phyloP scores from a whole-genome alignment of 306 rosid species.

The Hippophae gyantsensis region DNA sequence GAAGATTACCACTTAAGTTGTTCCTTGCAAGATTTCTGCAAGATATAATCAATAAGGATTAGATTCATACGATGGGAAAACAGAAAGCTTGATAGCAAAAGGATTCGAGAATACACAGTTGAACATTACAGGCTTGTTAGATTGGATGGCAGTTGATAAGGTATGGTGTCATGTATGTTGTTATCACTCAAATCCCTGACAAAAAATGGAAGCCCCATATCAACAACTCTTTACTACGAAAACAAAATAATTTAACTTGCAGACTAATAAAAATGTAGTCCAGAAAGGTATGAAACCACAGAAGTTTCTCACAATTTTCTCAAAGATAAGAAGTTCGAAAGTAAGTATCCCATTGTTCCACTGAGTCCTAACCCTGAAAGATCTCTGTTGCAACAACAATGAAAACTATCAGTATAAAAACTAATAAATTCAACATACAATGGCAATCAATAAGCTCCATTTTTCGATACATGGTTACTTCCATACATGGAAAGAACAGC shows the following conservation, averaged over 20 bases:
- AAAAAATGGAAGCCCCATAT: conserved; percentile 9
- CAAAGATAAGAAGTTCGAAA: conserved; percentile 62
- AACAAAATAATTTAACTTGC: conserved; percentile 6
- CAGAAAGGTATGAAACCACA: neutral
- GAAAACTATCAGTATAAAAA: conserved; percentile 20
- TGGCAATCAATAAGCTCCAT: conserved; percentile 6
- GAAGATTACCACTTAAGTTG: conserved; percentile 81
- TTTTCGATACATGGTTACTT: neutral
- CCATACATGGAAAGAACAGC: conserved; percentile 82
- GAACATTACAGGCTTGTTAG: conserved; percentile 78
- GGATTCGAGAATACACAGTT: neutral
- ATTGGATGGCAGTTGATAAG: conserved; percentile 90
- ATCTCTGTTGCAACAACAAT: conserved; percentile 40
- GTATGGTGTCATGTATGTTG: conserved; percentile 63
- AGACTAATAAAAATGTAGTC: neutral
- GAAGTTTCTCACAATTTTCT: conserved; percentile 47
- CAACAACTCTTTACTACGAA: neutral
- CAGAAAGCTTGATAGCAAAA: conserved; percentile 9
- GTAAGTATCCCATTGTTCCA: conserved; percentile 88
- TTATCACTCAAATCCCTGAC: conserved; percentile 74
- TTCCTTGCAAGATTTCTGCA: conserved; percentile 77
- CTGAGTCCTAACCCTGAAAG: conserved; percentile 76
- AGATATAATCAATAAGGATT: conserved; percentile 9
- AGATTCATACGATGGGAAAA: conserved; percentile 1
- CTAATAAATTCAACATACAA: neutral